Conservation (phyloP, 2,329 filamentous ascomycete species). For the Hirsutella minnesotensis region DNA sequence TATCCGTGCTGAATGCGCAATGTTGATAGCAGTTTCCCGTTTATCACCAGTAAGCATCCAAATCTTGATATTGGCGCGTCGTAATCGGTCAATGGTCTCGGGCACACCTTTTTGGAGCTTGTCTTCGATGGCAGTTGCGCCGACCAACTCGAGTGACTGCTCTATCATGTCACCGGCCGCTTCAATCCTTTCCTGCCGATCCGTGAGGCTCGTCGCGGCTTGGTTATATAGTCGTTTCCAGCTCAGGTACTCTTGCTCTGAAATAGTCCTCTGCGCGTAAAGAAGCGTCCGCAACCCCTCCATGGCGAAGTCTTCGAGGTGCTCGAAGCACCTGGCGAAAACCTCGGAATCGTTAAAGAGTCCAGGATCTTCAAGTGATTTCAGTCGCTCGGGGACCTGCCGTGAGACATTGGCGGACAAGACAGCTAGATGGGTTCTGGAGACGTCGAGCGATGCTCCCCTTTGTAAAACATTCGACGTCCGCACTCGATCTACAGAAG, state of each 20-base stretch:
- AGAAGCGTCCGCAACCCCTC: conserved; percentile 78
- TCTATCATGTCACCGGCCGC: conserved; percentile 70
- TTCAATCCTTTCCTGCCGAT: conserved; percentile 68
- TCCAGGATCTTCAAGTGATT: conserved; percentile 35
- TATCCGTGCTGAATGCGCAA: conserved; percentile 59
- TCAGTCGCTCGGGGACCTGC: conserved; percentile 42
- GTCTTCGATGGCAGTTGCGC: conserved; percentile 82
- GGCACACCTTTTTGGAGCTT: conserved; percentile 81
- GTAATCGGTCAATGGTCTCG: conserved; percentile 73
- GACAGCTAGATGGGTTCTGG: conserved; percentile 16
- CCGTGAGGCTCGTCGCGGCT: conserved; percentile 64
- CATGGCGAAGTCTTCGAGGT: conserved; percentile 78
- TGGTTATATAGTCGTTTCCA: conserved; percentile 71
- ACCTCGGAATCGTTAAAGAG: conserved; percentile 47
- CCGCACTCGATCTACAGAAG: conserved; percentile 26
- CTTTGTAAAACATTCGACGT: conserved; percentile 24
- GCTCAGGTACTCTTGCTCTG: conserved; percentile 51
- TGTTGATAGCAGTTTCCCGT: conserved; percentile 77
- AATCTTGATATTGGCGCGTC: conserved; percentile 75
- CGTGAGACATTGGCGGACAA: conserved; percentile 21
- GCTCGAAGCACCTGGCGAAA: conserved; percentile 74
- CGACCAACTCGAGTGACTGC: conserved; percentile 63
- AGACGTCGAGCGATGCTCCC: conserved; percentile 35
- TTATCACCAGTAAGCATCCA: conserved; percentile 93
- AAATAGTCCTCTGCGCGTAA: conserved; percentile 69